Percentiles rank a stretch among this genome's conserved stretches.
Conservation (phyloP, 768 basidiomycete species). For the Pleurotus djamor region DNA sequence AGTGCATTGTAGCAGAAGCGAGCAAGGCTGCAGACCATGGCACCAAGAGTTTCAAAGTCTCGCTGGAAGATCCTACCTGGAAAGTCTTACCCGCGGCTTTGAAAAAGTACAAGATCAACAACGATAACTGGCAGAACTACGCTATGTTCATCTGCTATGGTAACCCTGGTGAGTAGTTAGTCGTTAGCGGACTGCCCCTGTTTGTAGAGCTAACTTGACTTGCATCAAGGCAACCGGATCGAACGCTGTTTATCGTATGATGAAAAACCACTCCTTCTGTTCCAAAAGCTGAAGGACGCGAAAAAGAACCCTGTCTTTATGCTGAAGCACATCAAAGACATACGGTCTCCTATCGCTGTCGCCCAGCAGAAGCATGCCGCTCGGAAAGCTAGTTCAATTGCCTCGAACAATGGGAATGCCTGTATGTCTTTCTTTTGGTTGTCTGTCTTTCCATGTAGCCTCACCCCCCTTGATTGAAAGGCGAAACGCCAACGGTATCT, state of each 20-base stretch:
- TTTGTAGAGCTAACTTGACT: background rate
- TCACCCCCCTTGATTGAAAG: background rate
- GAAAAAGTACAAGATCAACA: conserved; percentile 98
- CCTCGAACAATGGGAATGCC: conserved; percentile 33
- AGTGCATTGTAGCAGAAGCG: background rate
- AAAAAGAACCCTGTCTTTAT: conserved; percentile 99
- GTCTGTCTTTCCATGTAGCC: background rate
- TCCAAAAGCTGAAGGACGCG: conserved; percentile 95
- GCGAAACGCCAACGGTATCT: conserved; percentile 35
- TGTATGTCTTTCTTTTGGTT: background rate
- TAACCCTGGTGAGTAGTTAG: conserved; percentile 62
- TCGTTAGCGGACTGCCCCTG: background rate
- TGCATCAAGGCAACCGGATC: conserved; percentile 58
- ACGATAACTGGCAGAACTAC: conserved; percentile 98
- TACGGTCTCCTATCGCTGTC: conserved; percentile 94
- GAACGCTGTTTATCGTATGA: conserved; percentile 97
- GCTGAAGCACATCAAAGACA: conserved; percentile 96
- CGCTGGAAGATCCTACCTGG: conserved; percentile 96
- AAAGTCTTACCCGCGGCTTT: conserved; percentile 97
- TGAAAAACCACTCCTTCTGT: conserved; percentile 94
- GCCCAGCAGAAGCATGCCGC: conserved; percentile 95
- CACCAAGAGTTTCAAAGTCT: conserved; percentile 95
- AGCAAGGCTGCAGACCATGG: conserved; percentile 29
- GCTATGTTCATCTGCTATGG: conserved; percentile 99
- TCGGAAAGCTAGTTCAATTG: conserved; percentile 69